Evolutionary conservation across 2,329 filamentous ascomycete genomes (phyloP), one percentile per base, ranked within the genome.

Genomic region (Cladosporium halotolerans): DNA sequence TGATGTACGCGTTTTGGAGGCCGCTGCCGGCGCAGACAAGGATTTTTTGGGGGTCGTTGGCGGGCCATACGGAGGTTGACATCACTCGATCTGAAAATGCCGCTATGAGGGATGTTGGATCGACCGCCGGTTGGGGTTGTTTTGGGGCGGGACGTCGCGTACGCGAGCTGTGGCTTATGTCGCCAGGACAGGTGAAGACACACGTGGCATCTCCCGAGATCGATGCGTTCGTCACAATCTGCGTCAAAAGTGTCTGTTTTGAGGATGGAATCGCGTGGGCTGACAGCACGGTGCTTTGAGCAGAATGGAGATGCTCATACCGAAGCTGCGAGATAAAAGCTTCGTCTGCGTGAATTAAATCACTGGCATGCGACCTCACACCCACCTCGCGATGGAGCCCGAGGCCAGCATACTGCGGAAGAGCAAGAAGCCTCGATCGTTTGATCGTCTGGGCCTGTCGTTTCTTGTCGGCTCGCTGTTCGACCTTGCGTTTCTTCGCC

Each of bases 401-500:
- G 23, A 55, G 46, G 3, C 45, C 52, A n/a, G 23, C 45, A 23
- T 52, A 53, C 14, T 54, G 18, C 5, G 55, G 46, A 36, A 53
- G 36, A 9, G 46, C 31, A 4, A 52, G 32, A n/a, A 60, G 43
- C 13, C 34, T 33, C 11, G 53, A 50, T 19, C 56, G 57, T 28
- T 49, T 40, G 7, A 62, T 58, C 9, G 62, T 63, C 57, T 64
- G 60, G 39, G 58, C 53, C 18, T 45, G 51, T n/a, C 64, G 9
- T 14, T 50, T 51, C 9, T 54, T 42, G 9, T 57, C 41, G 11
- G 54, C 45, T n/a, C 55, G 45, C 9, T 61, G 33, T 11, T 65
- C 58, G 9, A 58, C 39, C 56, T 62, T 62, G 57, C 68, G 59
- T 61, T 64, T 64, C 54, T 66, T 66, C 23, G 65, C 36, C 55